Evolutionary conservation across 208 protist species (phyloP).

Genomic region (Cochliopodium minus): DNA sequence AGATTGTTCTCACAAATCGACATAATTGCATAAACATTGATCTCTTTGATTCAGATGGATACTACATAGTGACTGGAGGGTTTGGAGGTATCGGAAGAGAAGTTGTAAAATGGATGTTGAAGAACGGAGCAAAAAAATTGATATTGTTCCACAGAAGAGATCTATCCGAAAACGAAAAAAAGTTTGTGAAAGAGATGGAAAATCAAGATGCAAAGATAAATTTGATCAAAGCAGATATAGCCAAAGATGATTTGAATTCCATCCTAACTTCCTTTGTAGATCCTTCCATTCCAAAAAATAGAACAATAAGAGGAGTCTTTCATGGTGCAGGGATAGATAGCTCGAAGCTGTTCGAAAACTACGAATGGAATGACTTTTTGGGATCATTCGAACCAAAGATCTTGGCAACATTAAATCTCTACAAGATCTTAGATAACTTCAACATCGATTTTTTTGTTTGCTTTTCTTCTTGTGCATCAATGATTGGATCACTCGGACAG

Average conservation of each 20-base stretch:
- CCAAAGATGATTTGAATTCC: not conserved
- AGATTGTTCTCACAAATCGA: conserved; percentile 13
- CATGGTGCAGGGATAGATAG: conserved; percentile 22
- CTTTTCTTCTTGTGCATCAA: conserved; percentile 21
- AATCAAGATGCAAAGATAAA: not conserved
- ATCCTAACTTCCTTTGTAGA: not conserved
- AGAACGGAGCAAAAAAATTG: not conserved
- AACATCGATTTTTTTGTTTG: conserved; percentile 24
- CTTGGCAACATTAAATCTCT: conserved; percentile 18
- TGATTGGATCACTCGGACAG: conserved; percentile 25
- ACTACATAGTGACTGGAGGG: not conserved
- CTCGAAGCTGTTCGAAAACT: conserved; percentile 19
- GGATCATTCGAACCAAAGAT: conserved; percentile 29
- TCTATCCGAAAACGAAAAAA: not conserved
- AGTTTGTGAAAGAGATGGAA: not conserved
- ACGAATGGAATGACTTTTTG: conserved; percentile 17
- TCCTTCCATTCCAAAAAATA: not conserved
- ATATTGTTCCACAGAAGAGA: not conserved
- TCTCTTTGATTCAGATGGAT: not conserved
- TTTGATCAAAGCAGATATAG: not conserved
- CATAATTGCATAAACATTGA: conserved; percentile 3
- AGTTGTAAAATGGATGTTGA: not conserved
- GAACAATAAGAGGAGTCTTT: not conserved
- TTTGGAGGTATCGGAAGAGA: not conserved
- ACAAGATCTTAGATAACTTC: not conserved